Conservation (phyloP, 2,329 filamentous ascomycete genomes). For the Cytospora leucostoma region DNA sequence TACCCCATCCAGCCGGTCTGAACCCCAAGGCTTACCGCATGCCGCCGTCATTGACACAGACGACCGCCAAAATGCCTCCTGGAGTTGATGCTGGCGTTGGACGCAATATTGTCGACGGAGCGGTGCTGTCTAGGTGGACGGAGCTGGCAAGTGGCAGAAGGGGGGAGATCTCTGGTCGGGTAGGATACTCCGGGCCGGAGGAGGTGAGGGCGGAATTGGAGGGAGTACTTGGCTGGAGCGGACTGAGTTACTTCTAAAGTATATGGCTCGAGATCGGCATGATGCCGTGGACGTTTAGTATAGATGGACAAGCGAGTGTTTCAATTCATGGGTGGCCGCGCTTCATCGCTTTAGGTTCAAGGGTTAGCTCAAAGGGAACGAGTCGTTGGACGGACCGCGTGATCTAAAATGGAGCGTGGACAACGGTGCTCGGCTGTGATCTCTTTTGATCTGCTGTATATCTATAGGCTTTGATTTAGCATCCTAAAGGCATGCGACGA, state of each 20-base stretch:
- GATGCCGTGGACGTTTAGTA: background rate
- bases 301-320: too few relatives aligned
- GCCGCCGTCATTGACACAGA: constrained; percentile 50
- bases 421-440: background rate
- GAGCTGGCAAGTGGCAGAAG: constrained; percentile 73
- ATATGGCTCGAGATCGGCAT: background rate
- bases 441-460: background rate
- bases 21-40: constrained; percentile 80
- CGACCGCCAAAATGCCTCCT: constrained; percentile 41
- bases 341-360: background rate
- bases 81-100: constrained; percentile 61
- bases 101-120: constrained; percentile 75
- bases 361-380: too few relatives aligned
- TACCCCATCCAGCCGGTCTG: constrained; percentile 76
- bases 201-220: constrained; percentile 72
- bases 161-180: constrained; percentile 72
- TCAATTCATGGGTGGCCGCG: background rate
- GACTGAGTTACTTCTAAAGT: constrained; percentile 56
- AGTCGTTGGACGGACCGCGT: too few relatives aligned
- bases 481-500: background rate
- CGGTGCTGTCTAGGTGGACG: constrained; percentile 71
- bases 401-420: too few relatives aligned
- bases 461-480: background rate
- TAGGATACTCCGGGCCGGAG: constrained; percentile 66
- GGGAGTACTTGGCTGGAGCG: constrained; percentile 61